phyloP scores from a whole-genome alignment of 1,284 basidiomycete species.

The Malassezia vespertilionis region DNA sequence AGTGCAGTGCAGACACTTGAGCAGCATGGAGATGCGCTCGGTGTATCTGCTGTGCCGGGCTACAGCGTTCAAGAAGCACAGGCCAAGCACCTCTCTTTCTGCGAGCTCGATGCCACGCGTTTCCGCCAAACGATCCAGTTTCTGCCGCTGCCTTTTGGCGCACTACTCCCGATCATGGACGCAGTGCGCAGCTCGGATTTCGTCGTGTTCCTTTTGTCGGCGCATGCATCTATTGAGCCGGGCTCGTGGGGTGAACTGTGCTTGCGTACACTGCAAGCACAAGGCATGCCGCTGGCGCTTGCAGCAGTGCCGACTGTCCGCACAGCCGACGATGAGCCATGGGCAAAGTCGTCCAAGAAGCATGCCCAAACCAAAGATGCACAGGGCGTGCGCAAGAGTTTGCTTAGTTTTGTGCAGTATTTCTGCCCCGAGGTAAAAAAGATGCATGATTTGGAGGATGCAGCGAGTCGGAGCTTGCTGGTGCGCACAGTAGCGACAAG shows the following conservation, averaged over 20 bases:
- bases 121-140: constrained; percentile 84
- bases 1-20: constrained; percentile 57
- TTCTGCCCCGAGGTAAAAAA: constrained; percentile 75
- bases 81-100: constrained; percentile 16
- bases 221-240: constrained; percentile 64
- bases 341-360: constrained; percentile 1
- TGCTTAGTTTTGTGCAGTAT: constrained; percentile 62
- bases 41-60: constrained; percentile 27
- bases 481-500: constrained; percentile 51
- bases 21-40: constrained; percentile 56
- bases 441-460: constrained; percentile 56
- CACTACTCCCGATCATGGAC: constrained; percentile 68
- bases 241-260: constrained; percentile 71
- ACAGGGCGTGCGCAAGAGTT: constrained; percentile 39
- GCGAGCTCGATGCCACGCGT: constrained; percentile 55
- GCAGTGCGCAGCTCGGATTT: constrained; percentile 83
- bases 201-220: constrained; percentile 71
- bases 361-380: constrained; percentile 20
- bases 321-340: constrained; percentile 11
- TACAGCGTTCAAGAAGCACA: constrained; percentile 29
- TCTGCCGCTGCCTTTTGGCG: constrained; percentile 53
- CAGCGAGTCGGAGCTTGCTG: constrained; percentile 54
- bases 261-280: constrained; percentile 61
- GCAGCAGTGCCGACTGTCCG: constrained; percentile 52
- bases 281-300: constrained; percentile 62